Percentiles rank a stretch among this genome's conserved stretches.
phyloP scores from a whole-genome alignment of 2,329 filamentous ascomycete genomes.

The Botrytis fabae region DNA sequence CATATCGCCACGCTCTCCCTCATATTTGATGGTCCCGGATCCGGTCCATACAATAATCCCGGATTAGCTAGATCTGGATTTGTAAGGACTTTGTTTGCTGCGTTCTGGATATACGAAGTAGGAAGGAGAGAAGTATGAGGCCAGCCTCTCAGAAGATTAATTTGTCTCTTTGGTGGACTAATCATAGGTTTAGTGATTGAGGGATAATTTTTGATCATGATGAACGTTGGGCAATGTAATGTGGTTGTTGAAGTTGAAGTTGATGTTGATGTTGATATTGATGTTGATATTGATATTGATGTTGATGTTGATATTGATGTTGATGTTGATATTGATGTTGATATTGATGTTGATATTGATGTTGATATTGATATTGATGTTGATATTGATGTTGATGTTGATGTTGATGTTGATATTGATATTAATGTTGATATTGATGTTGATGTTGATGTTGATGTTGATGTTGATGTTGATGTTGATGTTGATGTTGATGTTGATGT shows the following conservation, averaged over 20 bases:
- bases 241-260: background rate
- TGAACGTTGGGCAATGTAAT: background rate
- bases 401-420: too few species aligned
- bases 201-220: constrained; percentile 11
- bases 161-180: constrained; percentile 39
- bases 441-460: background rate
- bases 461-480: background rate
- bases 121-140: constrained; percentile 50
- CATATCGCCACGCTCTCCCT: constrained; percentile 68
- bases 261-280: too few species aligned
- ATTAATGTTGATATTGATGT: background rate
- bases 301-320: background rate
- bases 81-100: constrained; percentile 57
- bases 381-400: background rate
- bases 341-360: background rate
- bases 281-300: too few species aligned
- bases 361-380: background rate
- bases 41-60: constrained; percentile 67
- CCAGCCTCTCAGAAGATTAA: constrained; percentile 70
- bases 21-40: constrained; percentile 71
- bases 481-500: background rate
- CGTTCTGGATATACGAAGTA: constrained; percentile 38
- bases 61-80: constrained; percentile 55
- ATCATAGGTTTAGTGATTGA: background rate
- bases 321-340: background rate